A percentile compares a stretch with the other conserved stretches of the same genome.
Evolutionary conservation across 495 filamentous ascomycete species (phyloP).

Genomic region (Aspergillus leporis): DNA sequence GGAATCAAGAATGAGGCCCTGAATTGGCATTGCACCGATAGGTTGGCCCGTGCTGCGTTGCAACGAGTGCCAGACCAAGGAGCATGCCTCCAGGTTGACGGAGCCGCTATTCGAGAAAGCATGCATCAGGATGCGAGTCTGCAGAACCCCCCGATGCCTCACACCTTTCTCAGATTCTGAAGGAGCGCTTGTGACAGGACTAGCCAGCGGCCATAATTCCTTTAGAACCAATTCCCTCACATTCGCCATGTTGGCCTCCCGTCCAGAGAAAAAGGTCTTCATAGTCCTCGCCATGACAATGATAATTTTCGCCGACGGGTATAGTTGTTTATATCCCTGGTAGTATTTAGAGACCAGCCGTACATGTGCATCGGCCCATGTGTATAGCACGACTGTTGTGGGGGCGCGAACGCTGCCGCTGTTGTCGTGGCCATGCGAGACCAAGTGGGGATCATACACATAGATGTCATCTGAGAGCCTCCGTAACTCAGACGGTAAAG

Average conservation of each 20-base stretch:
- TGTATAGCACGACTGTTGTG: conserved; percentile 41
- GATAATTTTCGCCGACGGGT: conserved; percentile 38
- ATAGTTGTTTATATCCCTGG: conserved; percentile 37
- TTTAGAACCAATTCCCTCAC: conserved; percentile 9
- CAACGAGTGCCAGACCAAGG: conserved; percentile 13
- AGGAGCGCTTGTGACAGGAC: not conserved
- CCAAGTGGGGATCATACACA: conserved; percentile 9
- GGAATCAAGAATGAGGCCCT: conserved; percentile 22
- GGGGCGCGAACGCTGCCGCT: conserved; percentile 4
- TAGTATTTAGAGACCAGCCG: conserved; percentile 47
- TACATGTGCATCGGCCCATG: conserved; percentile 44
- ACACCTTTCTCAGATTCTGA: not conserved
- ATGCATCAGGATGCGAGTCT: conserved; percentile 16
- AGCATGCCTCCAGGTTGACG: conserved; percentile 12
- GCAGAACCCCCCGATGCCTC: not conserved
- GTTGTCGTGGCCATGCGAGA: not conserved
- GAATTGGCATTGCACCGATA: conserved; percentile 14
- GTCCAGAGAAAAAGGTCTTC: conserved; percentile 18
- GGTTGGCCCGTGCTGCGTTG: not conserved
- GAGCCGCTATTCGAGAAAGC: conserved; percentile 26
- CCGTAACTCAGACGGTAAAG: conserved; percentile 4
- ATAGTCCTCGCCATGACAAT: conserved; percentile 13
- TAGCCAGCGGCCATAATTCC: conserved; percentile 11
- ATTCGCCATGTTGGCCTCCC: conserved; percentile 4
- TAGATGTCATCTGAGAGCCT: conserved; percentile 13